Percentiles rank a stretch among this genome's conserved stretches.
These are phyloP conservation scores for Nicotiana attenuata DNA, from an alignment of 257 asterid genomes.

Conservation along the genomic window DNA sequence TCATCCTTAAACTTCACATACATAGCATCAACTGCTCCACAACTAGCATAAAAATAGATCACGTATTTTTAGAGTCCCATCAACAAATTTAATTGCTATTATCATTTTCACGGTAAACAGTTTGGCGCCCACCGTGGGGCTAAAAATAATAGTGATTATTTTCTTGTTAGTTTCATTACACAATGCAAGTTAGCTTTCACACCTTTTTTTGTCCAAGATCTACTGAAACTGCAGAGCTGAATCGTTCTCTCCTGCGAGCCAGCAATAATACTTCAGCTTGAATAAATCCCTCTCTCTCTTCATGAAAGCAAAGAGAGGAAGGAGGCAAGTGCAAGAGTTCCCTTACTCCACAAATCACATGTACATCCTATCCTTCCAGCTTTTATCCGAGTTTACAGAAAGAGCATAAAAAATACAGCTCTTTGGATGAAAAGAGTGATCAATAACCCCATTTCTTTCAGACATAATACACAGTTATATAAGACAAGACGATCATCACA, in stretches of 20 bases:
- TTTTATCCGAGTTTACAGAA: constrained; percentile 9
- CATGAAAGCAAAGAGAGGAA: background rate
- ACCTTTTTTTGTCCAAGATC: too few species aligned
- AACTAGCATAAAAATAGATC: too few species aligned
- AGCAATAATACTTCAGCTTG: background rate
- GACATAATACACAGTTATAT: constrained; percentile 4
- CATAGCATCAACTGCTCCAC: too few species aligned
- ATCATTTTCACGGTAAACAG: too few species aligned
- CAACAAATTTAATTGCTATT: too few species aligned
- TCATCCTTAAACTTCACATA: too few species aligned
- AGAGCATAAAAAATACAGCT: constrained; percentile 12
- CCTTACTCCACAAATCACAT: background rate
- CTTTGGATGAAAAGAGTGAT: constrained; percentile 7
- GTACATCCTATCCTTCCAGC: constrained; percentile 12
- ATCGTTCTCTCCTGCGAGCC: background rate
- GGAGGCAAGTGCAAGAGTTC: constrained; percentile 5
- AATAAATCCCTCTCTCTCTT: background rate
- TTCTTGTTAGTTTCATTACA: too few species aligned
- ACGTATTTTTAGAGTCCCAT: too few species aligned
- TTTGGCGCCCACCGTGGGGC: too few species aligned
- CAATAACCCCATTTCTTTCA: background rate
- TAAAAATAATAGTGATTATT: too few species aligned
- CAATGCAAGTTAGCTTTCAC: too few species aligned
- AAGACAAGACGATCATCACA: background rate
- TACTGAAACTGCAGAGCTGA: constrained; percentile 7